Evolutionary conservation across 2,329 filamentous ascomycete species (phyloP), one percentile per base, ranked within the genome.

Genomic region (Aspergillus alliaceus): DNA sequence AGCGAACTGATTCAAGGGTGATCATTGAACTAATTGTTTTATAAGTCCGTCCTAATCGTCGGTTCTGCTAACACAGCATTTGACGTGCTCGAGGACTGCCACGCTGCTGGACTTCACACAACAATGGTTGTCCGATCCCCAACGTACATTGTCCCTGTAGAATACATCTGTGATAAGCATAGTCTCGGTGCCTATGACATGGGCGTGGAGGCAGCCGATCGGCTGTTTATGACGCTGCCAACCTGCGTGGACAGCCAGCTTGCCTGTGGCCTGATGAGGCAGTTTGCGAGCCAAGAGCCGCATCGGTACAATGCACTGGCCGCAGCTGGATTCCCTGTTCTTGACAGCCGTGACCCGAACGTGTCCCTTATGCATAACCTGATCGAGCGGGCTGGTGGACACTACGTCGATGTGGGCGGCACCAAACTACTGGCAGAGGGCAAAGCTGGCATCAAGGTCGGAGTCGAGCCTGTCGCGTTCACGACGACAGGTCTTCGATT

Each of bases 31-130:
- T 29, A 29, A 29, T 22, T 6, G 20, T 27, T 18, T 32, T 39
- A 80, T n/a, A n/a, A n/a, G 63, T 72, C 71, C 8, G 79, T 73
- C 3, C 62, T 81, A 5, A 72, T 81, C 0, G 67, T 82, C 12
- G 79, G 79, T 34, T 76, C 75, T 20, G 80, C 76, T 51, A 82
- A 82, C 59, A 80, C 79, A 0, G 70, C 65, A 0, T 79, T 81
- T 62, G 79, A 81, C 54, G 74, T 81, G 8, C 75, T 78, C 1
- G 73, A 79, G 59, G 77, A 81, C 63, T 79, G 79, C 67, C 72
- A 74, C 51, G 66, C 74, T 31, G 73, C 75, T 2, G 73, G 74
- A 2, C 64, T 76, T n/a, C 65, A 74, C 24, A 68, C 75, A 15
- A 81, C 78, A 27, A 79, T 81, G 63, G 67, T 80, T 0, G 78